Evolutionary conservation across 176 grass and related monocot species (phyloP).

Genomic region (Stipa capillata): DNA sequence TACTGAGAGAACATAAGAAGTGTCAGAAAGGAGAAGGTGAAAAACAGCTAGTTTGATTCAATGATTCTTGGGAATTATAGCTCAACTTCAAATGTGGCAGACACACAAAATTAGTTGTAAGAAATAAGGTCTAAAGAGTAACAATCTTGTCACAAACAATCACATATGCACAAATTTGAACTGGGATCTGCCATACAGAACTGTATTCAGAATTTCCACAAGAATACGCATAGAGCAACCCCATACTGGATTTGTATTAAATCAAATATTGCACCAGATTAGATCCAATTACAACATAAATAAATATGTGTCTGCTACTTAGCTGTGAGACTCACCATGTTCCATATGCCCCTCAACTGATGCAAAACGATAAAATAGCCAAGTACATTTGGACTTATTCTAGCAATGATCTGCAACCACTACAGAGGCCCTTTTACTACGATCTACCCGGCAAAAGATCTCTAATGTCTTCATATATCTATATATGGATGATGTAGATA

Average conservation of each 20-base stretch:
- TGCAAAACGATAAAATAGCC: background rate
- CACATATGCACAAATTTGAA: background rate
- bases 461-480: background rate
- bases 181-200: background rate
- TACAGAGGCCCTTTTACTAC: background rate
- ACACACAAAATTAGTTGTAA: background rate
- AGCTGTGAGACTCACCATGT: background rate
- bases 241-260: background rate
- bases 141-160: background rate
- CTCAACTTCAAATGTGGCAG: background rate
- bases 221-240: background rate
- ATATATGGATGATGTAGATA: background rate
- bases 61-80: background rate
- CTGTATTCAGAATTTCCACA: background rate
- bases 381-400: background rate
- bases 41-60: background rate
- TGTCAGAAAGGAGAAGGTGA: background rate
- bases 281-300: background rate
- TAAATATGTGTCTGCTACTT: background rate
- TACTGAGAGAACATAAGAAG: constrained; percentile 6
- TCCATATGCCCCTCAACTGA: background rate
- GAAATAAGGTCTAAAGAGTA: background rate
- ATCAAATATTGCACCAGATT: background rate
- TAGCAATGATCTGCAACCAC: constrained; percentile 4
- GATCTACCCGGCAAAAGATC: background rate